Evolutionary conservation across 345 rosid genomes (phyloP).

Genomic region (Fremontodendron californicum): DNA sequence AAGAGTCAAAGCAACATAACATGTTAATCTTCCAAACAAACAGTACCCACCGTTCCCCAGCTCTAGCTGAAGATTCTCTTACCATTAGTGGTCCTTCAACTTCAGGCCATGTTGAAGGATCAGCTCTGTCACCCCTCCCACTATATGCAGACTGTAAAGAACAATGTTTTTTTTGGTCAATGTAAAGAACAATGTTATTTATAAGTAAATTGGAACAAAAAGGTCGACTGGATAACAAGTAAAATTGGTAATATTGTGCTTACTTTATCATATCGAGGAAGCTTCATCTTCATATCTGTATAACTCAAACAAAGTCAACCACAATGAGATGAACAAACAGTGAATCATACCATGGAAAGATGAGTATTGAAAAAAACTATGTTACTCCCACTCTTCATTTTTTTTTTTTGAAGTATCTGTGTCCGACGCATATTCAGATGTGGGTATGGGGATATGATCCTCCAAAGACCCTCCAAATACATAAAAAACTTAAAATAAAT

Average conservation of each 20-base stretch:
- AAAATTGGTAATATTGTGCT: slow-evolving; percentile 17
- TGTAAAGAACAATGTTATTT: slow-evolving; percentile 26
- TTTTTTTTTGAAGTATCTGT: no score
- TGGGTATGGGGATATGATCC: no score
- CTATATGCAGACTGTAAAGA: slow-evolving; percentile 72
- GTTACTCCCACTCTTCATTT: no score
- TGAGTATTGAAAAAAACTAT: slow-evolving; percentile 1
- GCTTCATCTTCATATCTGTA: slow-evolving; percentile 80
- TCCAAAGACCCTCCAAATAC: no score
- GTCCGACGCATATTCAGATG: no score
- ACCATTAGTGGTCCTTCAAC: slow-evolving; percentile 86
- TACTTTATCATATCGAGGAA: slow-evolving; percentile 91
- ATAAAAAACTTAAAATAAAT: no score
- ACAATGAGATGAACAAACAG: slow-evolving; percentile 9
- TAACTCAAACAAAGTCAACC: slow-evolving; percentile 21
- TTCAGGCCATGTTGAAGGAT: slow-evolving; percentile 81
- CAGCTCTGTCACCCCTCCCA: slow-evolving; percentile 92
- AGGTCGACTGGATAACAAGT: neutral
- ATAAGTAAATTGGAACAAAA: slow-evolving; percentile 8
- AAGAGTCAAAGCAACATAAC: no score
- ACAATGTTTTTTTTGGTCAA: no score
- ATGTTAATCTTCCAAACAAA: no score
- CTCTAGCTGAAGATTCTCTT: slow-evolving; percentile 17
- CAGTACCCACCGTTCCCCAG: neutral
- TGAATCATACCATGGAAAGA: neutral